These are phyloP conservation scores for Macadamia integrifolia DNA, from an alignment of 164 flowering plant species.

Conservation along the genomic window DNA sequence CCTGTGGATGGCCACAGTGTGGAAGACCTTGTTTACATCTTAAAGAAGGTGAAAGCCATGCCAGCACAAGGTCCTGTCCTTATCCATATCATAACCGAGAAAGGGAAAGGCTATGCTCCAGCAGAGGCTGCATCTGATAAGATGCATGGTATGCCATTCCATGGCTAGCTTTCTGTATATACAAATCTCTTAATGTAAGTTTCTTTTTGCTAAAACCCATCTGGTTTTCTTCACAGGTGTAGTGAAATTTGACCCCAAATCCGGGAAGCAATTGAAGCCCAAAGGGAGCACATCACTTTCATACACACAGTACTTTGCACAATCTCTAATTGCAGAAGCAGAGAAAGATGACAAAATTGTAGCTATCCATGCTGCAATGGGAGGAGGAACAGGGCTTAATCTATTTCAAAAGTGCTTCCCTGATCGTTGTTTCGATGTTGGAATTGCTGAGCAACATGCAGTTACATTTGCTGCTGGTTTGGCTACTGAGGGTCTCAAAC, in stretches of 20 bases:
- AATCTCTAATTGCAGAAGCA: constrained; percentile 77
- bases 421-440: constrained; percentile 87
- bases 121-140: constrained; percentile 88
- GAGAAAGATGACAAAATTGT: constrained; percentile 67
- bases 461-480: constrained; percentile 96
- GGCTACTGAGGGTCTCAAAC: constrained; percentile 91
- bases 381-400: constrained; percentile 95
- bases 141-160: constrained; percentile 70
- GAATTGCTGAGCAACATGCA: constrained; percentile 97
- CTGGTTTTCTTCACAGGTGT: constrained; percentile 49
- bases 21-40: constrained; percentile 61
- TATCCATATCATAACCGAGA: constrained; percentile 84
- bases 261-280: constrained; percentile 80
- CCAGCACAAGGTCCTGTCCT: constrained; percentile 90
- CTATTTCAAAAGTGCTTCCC: constrained; percentile 81
- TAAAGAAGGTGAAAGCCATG: constrained; percentile 64
- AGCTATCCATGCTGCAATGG: constrained; percentile 97
- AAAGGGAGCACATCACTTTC: constrained; percentile 54
- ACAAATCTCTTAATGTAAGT: background rate
- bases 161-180: background rate
- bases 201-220: background rate
- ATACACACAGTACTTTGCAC: constrained; percentile 83
- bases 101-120: constrained; percentile 90
- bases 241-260: constrained; percentile 63
- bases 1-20: constrained; percentile 86